phyloP scores from a whole-genome alignment of 148 eudicot species.

The Diospyros lotus region DNA sequence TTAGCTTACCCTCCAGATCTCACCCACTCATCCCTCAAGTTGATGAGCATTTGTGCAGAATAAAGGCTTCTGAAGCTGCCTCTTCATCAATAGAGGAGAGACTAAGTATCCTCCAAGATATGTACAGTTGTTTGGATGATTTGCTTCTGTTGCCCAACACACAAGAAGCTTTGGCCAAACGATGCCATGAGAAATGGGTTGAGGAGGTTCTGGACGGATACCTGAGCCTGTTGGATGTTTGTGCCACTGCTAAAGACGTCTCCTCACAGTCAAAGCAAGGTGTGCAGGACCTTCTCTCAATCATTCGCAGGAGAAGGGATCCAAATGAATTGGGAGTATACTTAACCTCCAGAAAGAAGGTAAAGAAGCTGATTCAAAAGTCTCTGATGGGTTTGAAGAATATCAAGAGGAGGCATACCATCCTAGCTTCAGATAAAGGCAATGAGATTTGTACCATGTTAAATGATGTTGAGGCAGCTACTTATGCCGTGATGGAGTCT shows the following conservation, averaged over 20 bases:
- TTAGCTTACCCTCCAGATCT: constrained; percentile 24
- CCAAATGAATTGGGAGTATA: constrained; percentile 2
- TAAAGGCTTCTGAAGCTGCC: constrained; percentile 29
- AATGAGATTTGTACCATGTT: constrained; percentile 5
- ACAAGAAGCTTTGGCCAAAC: constrained; percentile 19
- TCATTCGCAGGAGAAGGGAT: constrained; percentile 16
- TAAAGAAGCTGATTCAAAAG: constrained; percentile 12
- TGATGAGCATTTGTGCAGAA: constrained; percentile 30
- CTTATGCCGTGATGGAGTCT: constrained; percentile 14
- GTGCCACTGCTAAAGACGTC: constrained; percentile 19
- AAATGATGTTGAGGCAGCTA: constrained; percentile 18
- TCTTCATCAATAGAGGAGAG: constrained; percentile 30
- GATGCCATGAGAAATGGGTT: constrained; percentile 11
- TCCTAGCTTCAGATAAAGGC: neutral
- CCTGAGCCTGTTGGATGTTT: constrained; percentile 26
- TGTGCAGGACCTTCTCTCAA: constrained; percentile 18
- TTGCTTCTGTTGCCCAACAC: constrained; percentile 27
- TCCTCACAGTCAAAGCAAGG: constrained; percentile 21
- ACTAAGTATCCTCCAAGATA: constrained; percentile 17
- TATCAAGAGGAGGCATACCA: neutral
- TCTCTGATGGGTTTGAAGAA: constrained; percentile 5
- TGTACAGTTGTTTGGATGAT: constrained; percentile 29
- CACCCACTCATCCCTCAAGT: constrained; percentile 17
- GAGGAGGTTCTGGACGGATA: constrained; percentile 25
- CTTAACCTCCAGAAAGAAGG: constrained; percentile 20